These are phyloP conservation scores for Tripidium arundinaceum DNA, from an alignment of 202 grass and related monocot species.

Conservation along the genomic window DNA sequence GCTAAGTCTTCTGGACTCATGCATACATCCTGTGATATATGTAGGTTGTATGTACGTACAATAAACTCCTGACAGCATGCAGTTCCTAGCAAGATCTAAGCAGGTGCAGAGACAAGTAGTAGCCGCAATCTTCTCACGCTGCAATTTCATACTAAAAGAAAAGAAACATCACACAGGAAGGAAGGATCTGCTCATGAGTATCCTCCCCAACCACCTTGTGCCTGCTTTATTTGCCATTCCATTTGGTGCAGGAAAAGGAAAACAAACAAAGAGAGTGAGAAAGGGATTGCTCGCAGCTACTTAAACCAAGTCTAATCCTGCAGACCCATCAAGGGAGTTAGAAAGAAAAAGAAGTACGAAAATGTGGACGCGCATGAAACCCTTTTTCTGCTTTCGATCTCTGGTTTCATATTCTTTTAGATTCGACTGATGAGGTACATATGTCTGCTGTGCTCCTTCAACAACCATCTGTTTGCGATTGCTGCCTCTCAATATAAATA, in stretches of 20 bases:
- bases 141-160: neutral
- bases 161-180: neutral
- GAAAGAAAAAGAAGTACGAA: neutral
- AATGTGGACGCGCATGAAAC: neutral
- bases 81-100: too few species aligned
- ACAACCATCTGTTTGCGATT: neutral
- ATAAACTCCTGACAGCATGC: too few species aligned
- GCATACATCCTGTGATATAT: too few species aligned
- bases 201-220: slow-evolving; percentile 3
- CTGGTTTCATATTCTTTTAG: neutral
- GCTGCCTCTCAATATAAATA: too few species aligned
- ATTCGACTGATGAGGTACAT: neutral
- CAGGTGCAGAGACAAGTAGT: too few species aligned
- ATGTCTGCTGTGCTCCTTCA: neutral
- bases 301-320: neutral
- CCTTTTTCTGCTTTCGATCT: neutral
- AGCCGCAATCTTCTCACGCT: neutral
- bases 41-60: too few species aligned
- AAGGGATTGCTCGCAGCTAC: slow-evolving; percentile 3
- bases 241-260: neutral
- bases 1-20: too few species aligned
- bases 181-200: neutral
- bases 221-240: neutral
- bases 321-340: neutral
- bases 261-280: neutral